Evolutionary conservation across 2,329 filamentous ascomycete genomes (phyloP).

Genomic region (Stemphylium beticola): DNA sequence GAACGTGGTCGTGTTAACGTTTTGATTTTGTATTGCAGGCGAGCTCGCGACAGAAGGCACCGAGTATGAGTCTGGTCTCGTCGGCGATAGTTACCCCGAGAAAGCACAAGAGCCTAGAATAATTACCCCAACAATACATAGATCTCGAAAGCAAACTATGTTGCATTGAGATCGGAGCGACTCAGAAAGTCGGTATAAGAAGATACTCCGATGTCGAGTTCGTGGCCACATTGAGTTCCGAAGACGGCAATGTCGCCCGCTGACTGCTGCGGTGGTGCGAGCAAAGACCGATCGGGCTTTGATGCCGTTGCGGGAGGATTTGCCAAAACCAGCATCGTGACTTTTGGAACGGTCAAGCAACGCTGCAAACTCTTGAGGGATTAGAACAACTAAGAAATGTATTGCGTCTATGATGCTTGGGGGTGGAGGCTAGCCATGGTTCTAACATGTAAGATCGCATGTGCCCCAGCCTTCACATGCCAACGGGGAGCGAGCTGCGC

Average conservation of each 20-base stretch:
- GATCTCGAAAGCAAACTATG: neutral
- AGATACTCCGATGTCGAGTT: neutral
- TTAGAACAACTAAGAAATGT: neutral
- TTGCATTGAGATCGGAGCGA: neutral
- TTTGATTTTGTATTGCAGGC: neutral
- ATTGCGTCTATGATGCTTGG: neutral
- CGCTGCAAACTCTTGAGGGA: neutral
- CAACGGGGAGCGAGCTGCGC: slow-evolving; percentile 8
- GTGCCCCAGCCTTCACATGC: slow-evolving; percentile 32
- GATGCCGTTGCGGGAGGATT: slow-evolving; percentile 25
- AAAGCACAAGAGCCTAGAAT: neutral
- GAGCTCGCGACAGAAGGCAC: slow-evolving; percentile 14
- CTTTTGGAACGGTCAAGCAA: neutral
- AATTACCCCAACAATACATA: neutral
- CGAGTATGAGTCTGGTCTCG: slow-evolving; percentile 7
- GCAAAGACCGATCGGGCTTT: slow-evolving; percentile 37
- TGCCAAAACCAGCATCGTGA: slow-evolving; percentile 23
- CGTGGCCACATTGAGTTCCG: neutral
- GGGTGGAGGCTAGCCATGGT: neutral
- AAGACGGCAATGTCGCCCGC: slow-evolving; percentile 32
- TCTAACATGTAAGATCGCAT: slow-evolving; percentile 12
- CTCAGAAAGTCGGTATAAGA: neutral
- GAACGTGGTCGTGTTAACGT: neutral
- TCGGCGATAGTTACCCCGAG: slow-evolving; percentile 14
- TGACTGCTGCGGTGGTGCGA: slow-evolving; percentile 16